Evolutionary conservation across 2,329 filamentous ascomycete genomes (phyloP).

Genomic region (Trichophyton equinum): DNA sequence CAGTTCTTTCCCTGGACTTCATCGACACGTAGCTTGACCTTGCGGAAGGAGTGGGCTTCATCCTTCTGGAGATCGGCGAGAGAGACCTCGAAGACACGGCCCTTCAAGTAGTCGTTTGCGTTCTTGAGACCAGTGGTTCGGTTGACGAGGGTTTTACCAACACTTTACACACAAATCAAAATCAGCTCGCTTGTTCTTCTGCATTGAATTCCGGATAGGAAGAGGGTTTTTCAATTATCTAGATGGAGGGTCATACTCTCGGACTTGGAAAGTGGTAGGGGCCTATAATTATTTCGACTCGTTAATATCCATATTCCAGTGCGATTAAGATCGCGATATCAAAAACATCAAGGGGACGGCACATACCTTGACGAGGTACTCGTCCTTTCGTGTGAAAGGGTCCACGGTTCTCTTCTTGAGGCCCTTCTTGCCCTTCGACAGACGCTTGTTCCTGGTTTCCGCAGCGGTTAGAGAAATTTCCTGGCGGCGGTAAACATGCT

Average conservation of each 20-base stretch:
- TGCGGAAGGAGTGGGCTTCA: slow-evolving; percentile 99
- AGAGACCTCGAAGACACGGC: slow-evolving; percentile 96
- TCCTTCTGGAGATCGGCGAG: slow-evolving; percentile 99
- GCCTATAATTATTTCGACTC: slow-evolving; percentile 42
- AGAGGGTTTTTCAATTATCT: not conserved
- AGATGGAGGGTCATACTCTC: slow-evolving; percentile 61
- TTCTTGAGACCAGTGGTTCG: slow-evolving; percentile 99
- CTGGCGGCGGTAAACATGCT: slow-evolving; percentile 5
- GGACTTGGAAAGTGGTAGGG: slow-evolving; percentile 83
- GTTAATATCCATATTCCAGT: not conserved
- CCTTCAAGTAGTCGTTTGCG: slow-evolving; percentile 98
- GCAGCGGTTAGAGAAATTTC: slow-evolving; percentile 6
- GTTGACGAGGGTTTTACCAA: slow-evolving; percentile 99
- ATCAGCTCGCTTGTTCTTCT: slow-evolving; percentile 12
- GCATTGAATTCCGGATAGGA: not conserved
- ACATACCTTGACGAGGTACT: slow-evolving; percentile 88
- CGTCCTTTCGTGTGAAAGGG: slow-evolving; percentile 97
- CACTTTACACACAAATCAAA: slow-evolving; percentile 44
- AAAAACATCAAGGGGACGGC: not conserved
- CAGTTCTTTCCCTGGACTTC: slow-evolving; percentile 99
- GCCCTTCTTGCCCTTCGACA: slow-evolving; percentile 99
- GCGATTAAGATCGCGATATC: not conserved
- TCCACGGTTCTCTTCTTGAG: slow-evolving; percentile 99
- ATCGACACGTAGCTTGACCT: slow-evolving; percentile 96
- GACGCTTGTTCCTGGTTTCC: slow-evolving; percentile 81